Percentiles rank a stretch among this genome's conserved stretches.
These are phyloP conservation scores for Periconia digitata DNA, from an alignment of 2,329 filamentous ascomycete genomes.

Conservation along the genomic window DNA sequence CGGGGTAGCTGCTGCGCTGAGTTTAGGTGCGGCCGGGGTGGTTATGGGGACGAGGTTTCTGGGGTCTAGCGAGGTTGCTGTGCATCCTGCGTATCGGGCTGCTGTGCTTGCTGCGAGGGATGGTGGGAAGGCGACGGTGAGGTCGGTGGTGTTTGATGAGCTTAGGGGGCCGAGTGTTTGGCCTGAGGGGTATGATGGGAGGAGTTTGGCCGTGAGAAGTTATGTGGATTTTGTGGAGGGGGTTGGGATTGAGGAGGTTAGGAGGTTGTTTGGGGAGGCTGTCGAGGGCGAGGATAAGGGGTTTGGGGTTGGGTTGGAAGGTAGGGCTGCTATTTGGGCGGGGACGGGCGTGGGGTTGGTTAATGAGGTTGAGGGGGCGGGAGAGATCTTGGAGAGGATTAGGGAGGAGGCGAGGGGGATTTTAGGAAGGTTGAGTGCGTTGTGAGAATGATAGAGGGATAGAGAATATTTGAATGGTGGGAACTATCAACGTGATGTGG, in stretches of 20 bases:
- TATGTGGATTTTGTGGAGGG: conserved; percentile 44
- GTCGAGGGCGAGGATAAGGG: conserved; percentile 51
- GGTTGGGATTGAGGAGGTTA: conserved; percentile 47
- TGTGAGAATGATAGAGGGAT: too few species aligned
- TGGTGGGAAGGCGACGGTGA: conserved; percentile 53
- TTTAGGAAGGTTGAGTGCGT: conserved; percentile 22
- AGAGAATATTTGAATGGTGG: too few species aligned
- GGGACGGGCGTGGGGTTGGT: conserved; percentile 64
- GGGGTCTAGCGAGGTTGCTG: conserved; percentile 51
- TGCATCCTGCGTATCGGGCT: conserved; percentile 49
- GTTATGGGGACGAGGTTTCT: conserved; percentile 69
- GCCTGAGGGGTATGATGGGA: conserved; percentile 60
- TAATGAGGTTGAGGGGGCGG: conserved; percentile 52
- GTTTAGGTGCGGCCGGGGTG: conserved; percentile 56
- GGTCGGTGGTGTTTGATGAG: conserved; percentile 55
- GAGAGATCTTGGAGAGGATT: conserved; percentile 52
- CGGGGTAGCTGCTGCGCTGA: conserved; percentile 60
- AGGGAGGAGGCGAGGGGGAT: conserved; percentile 42
- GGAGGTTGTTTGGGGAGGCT: conserved; percentile 49
- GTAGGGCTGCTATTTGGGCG: conserved; percentile 58
- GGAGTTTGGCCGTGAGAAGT: conserved; percentile 59
- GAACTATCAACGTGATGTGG: too few species aligned
- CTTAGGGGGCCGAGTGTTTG: conserved; percentile 60
- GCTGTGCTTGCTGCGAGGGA: conserved; percentile 51
- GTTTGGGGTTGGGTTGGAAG: conserved; percentile 54